These are phyloP conservation scores for Penstemon eatonii DNA, from an alignment of 257 asterid genomes.

Conservation along the genomic window DNA sequence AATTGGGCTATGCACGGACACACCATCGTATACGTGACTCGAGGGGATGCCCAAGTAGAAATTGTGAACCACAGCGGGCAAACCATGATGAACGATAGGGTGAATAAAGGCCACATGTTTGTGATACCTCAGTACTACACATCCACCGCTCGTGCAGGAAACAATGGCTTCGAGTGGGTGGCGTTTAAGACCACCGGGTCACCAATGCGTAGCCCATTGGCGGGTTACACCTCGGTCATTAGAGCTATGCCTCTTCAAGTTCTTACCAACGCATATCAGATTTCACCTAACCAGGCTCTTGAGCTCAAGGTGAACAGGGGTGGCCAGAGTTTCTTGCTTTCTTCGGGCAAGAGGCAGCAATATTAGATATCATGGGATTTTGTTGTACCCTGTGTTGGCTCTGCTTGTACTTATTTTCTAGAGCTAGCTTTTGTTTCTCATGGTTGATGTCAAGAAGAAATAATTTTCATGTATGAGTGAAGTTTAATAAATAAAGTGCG, in stretches of 20 bases:
- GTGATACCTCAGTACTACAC: conserved; percentile 71
- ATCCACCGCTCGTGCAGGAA: conserved; percentile 46
- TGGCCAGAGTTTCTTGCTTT: conserved; percentile 49
- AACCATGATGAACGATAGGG: conserved; percentile 59
- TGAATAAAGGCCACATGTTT: conserved; percentile 56
- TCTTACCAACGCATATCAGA: conserved; percentile 47
- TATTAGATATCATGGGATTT: conserved; percentile 12
- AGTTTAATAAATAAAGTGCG: too few species aligned
- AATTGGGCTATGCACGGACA: conserved; percentile 60
- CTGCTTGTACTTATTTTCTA: too few species aligned
- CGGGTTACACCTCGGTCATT: conserved; percentile 71
- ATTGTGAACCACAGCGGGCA: conserved; percentile 49
- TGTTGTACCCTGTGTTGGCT: too few species aligned
- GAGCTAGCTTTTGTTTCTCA: too few species aligned
- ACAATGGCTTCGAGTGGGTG: conserved; percentile 58
- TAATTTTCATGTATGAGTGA: too few species aligned
- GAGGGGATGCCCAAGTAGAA: conserved; percentile 64
- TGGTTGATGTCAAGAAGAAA: too few species aligned
- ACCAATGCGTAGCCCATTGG: conserved; percentile 50
- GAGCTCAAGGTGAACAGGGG: conserved; percentile 60
- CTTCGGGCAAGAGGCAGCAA: conserved; percentile 35
- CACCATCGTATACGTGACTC: conserved; percentile 51
- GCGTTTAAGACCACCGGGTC: conserved; percentile 56
- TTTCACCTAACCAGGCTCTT: conserved; percentile 57
- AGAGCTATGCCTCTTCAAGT: conserved; percentile 70